A percentile compares a stretch with the other conserved stretches of the same genome.
These are phyloP conservation scores for Mercurialis annua DNA, from an alignment of 345 rosid genomes.

Conservation along the genomic window DNA sequence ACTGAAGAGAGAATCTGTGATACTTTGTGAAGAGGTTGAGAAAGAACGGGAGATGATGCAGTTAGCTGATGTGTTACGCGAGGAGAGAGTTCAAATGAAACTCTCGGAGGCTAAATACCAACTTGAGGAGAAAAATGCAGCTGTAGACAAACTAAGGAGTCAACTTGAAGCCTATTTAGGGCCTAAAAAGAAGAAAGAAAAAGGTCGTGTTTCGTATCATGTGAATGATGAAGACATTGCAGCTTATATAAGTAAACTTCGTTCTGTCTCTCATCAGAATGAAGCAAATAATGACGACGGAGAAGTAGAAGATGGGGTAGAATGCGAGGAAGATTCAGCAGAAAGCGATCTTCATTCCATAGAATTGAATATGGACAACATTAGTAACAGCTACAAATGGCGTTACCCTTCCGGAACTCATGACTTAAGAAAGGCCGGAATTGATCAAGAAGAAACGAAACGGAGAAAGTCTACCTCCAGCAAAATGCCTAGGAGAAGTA, in stretches of 20 bases:
- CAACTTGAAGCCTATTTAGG: conserved; percentile 82
- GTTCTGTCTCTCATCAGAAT: conserved; percentile 36
- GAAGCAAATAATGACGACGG: conserved; percentile 51
- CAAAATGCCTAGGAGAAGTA: conserved; percentile 45
- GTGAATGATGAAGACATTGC: conserved; percentile 45
- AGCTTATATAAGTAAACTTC: conserved; percentile 49
- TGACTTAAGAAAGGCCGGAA: conserved; percentile 30
- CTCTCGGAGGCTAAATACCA: conserved; percentile 76
- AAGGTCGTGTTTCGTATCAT: conserved; percentile 43
- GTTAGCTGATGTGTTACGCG: conserved; percentile 61
- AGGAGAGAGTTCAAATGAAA: conserved; percentile 75
- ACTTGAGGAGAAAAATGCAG: conserved; percentile 75
- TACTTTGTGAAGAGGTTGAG: conserved; percentile 65
- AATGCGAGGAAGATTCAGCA: conserved; percentile 54
- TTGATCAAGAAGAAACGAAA: conserved; percentile 48
- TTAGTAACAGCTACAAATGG: conserved; percentile 63
- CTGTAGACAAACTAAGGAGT: conserved; percentile 72
- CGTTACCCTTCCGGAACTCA: conserved; percentile 35
- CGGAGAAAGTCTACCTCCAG: conserved; percentile 64
- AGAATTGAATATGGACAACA: conserved; percentile 67
- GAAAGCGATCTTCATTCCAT: conserved; percentile 89
- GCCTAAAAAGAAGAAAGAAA: conserved; percentile 59
- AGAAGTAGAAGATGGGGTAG: conserved; percentile 59
- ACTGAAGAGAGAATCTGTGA: conserved; percentile 56
- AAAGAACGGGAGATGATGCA: conserved; percentile 83